Conservation (phyloP, 192 early-diverging fungal genomes). For the Phycomyces nitens region DNA sequence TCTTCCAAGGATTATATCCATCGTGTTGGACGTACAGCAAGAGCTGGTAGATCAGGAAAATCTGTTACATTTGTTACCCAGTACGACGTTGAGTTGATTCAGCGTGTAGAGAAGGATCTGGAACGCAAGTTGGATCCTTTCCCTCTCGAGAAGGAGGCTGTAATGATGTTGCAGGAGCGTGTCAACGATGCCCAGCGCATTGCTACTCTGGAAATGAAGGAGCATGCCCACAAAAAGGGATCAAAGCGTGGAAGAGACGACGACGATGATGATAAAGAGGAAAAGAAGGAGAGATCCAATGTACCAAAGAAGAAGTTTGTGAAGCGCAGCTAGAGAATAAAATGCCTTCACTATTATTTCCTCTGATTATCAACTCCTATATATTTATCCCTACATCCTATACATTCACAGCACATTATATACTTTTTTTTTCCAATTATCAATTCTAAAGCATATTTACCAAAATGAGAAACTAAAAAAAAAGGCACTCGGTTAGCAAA, state of each 20-base stretch:
- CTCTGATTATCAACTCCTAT: too few relatives aligned
- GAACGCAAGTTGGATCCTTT: constrained; percentile 84
- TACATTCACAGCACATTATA: too few relatives aligned
- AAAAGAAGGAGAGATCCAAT: constrained; percentile 13
- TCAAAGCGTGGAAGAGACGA: constrained; percentile 38
- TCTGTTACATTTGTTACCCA: constrained; percentile 82
- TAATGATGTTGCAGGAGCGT: constrained; percentile 90
- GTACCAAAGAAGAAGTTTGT: constrained; percentile 11
- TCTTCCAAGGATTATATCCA: constrained; percentile 88
- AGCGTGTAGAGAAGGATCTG: constrained; percentile 90
- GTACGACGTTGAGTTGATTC: constrained; percentile 94
- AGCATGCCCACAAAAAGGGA: constrained; percentile 53
- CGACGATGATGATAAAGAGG: constrained; percentile 38
- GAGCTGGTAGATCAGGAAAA: constrained; percentile 77
- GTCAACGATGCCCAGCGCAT: constrained; percentile 87
- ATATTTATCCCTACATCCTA: too few relatives aligned
- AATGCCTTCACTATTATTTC: too few relatives aligned
- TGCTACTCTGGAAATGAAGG: constrained; percentile 84
- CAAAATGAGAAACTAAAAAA: too few relatives aligned
- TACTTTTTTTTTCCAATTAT: too few relatives aligned
- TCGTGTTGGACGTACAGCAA: constrained; percentile 82
- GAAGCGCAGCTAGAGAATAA: neutral
- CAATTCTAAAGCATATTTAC: too few relatives aligned
- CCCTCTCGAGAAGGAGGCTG: constrained; percentile 77
- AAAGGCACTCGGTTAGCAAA: too few relatives aligned